Base-by-base conservation (phyloP, 352 stramenopile species). In the Halophytophthora polymorphica region DNA sequence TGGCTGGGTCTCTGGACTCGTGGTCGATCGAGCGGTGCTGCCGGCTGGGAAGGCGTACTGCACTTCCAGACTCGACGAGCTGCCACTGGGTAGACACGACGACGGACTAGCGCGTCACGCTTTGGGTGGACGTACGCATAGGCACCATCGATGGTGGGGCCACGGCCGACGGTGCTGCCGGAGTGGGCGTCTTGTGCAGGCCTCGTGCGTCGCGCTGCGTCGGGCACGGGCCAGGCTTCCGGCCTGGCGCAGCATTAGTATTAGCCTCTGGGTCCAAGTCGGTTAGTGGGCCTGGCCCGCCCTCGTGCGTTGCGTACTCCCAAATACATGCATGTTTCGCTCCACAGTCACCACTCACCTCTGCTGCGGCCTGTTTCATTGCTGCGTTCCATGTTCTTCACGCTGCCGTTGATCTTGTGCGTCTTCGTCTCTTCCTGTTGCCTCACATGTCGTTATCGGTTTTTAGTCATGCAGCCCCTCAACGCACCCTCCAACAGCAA, bases 111-210 rank as follows among this genome's bases (percentile, higher is more conserved):
- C 56, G 59, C 49, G 61, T 61, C 21, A 41, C 45, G 41, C 46
- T 55, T 63, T 38, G 60, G 61, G 45, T 45, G 64, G 48, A 58
- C 64, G 64, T 53, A 58, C 64, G 53, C 61, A 53, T 55, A 41
- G 55, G 56, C 49, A 50, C 14, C 41, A 22, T 69, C 53, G 10
- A 39, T 33, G 28, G 39, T 33, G 28, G 11, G 15, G 51, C 31
- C 33, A 34, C 54, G n/a, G 37, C 25, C 58, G 44, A 23, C 25
- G 51, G 48, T 46, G 54, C 46, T 50, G 31, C 29, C 19, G 8
- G 28, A 48, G 41, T 44, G 25, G 50, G 35, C 45, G 17, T 48
- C 45, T 47, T 61, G 19, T 51, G 54, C 23, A 25, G 29, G 31
- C 17, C 33, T 17, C 41, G 31, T 23, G 36, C 45, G 54, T 51